phyloP scores from a whole-genome alignment of 345 rosid genomes.

The Anacardium occidentale region DNA sequence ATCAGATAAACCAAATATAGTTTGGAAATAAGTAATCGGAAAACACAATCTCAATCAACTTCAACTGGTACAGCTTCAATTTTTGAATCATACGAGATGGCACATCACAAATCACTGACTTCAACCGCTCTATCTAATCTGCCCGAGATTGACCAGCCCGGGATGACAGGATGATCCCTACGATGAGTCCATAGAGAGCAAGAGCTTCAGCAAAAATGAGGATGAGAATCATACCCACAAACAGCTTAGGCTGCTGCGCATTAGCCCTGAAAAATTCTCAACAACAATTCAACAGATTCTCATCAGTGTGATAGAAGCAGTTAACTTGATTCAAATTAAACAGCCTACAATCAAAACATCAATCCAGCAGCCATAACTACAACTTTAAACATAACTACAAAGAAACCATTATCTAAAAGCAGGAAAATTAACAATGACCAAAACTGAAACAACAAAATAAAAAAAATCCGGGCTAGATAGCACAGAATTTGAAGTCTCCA shows the following conservation, averaged over 20 bases:
- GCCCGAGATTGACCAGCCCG: slow-evolving; percentile 55
- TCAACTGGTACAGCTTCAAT: slow-evolving; percentile 1
- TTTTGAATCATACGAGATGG: not conserved
- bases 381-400: not conserved
- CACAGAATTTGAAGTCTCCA: not conserved
- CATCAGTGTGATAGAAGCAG: not conserved
- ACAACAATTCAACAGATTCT: not conserved
- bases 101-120: not conserved
- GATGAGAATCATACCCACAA: slow-evolving; percentile 51
- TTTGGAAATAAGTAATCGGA: too few relatives aligned
- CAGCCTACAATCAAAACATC: not conserved
- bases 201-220: slow-evolving; percentile 46
- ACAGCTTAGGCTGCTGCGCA: slow-evolving; percentile 45
- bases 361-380: not conserved
- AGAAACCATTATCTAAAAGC: not conserved
- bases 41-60: not conserved
- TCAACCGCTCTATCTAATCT: slow-evolving; percentile 25
- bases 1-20: not conserved
- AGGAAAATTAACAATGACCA: not conserved
- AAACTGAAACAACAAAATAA: not conserved
- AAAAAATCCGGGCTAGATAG: not conserved
- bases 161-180: slow-evolving; percentile 50
- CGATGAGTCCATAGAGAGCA: slow-evolving; percentile 48
- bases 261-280: slow-evolving; percentile 32
- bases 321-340: not conserved